These are phyloP conservation scores for Penicillium verrucosum DNA, from an alignment of 2,329 filamentous ascomycete species.

Conservation along the genomic window DNA sequence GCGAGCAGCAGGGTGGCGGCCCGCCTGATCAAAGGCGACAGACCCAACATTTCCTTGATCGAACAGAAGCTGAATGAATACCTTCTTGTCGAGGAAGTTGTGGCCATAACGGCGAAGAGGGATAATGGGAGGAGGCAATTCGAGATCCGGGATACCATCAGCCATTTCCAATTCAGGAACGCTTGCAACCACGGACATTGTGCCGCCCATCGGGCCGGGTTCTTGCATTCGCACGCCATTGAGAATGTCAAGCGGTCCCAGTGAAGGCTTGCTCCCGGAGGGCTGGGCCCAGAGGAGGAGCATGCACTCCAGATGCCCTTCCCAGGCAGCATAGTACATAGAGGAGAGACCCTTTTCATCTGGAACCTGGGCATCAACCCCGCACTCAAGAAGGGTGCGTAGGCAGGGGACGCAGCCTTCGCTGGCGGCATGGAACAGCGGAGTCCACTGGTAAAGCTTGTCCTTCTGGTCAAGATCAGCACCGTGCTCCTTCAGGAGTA, in stretches of 20 bases:
- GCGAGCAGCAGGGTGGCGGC: conserved; percentile 90
- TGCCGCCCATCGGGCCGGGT: conserved; percentile 24
- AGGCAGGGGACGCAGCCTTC: conserved; percentile 92
- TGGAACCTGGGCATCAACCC: conserved; percentile 71
- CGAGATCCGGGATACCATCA: conserved; percentile 87
- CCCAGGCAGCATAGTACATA: conserved; percentile 98
- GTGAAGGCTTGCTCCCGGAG: conserved; percentile 19
- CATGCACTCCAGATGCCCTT: conserved; percentile 94
- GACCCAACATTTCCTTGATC: conserved; percentile 66
- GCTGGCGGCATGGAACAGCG: conserved; percentile 90
- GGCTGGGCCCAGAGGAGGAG: conserved; percentile 62
- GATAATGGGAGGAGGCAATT: conserved; percentile 92
- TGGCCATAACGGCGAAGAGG: conserved; percentile 91
- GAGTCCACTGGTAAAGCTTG: conserved; percentile 96
- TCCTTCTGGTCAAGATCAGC: conserved; percentile 89
- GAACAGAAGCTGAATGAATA: conserved; percentile 89
- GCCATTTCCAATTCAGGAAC: conserved; percentile 61
- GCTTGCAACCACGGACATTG: conserved; percentile 31
- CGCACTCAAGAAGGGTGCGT: conserved; percentile 72
- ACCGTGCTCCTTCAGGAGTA: conserved; percentile 78
- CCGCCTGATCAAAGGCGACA: conserved; percentile 93
- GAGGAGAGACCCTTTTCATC: conserved; percentile 93
- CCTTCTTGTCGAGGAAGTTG: conserved; percentile 97
- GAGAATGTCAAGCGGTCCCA: conserved; percentile 35
- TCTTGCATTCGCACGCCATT: conserved; percentile 35